Base-by-base conservation (phyloP, 176 grass and related monocot species). In the maize (Zea mays) region DNA sequence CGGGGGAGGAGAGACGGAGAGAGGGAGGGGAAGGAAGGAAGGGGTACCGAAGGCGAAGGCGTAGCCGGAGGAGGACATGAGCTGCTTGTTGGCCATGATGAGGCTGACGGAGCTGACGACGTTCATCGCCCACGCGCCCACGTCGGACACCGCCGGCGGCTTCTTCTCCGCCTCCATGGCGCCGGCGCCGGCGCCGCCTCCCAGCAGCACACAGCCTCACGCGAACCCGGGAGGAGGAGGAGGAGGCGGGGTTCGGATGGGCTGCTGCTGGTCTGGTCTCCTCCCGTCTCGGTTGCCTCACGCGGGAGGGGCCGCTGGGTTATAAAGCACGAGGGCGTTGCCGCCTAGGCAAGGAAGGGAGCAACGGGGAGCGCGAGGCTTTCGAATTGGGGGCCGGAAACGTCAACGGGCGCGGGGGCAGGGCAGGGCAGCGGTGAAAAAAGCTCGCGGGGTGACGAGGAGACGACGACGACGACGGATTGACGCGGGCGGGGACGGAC, bases 11-110 rank as follows among this genome's bases (percentile, higher is more conserved):
- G 45, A 20, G 13, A 27, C 27, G 27, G 27, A 27, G 27, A 27
- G 27, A 50, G n/a, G 60, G 51, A 1, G 8, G 41, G 10, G 48
- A 27, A 27, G 27, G 27, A 27, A 27, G 8, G 39, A 17, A 1
- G 54, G 9, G 55, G 41, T 97, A 97, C 94, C 90, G 66, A 97
- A 97, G 88, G 78, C 57, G 88, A 97, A 97, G 79, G 69, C 84
- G 77, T 97, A 97, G 75, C 94, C 94, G 79, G 52, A 75, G 39
- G 91, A 76, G 62, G 94, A 97, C 94, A 97, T 93, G 79, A 97
- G 94, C 84, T 93, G 88, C 91, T 97, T 97, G 80, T 97, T 97
- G 60, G 82, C 86, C 94, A 97, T 97, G 72, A 97, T 97, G 74
- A 97, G 86, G 44, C 94, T 86, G 42, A 97, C 94, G 84, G 94